These are phyloP conservation scores for Westerdykella sp. DNA, from an alignment of 2,329 filamentous ascomycete species.

Conservation along the genomic window DNA sequence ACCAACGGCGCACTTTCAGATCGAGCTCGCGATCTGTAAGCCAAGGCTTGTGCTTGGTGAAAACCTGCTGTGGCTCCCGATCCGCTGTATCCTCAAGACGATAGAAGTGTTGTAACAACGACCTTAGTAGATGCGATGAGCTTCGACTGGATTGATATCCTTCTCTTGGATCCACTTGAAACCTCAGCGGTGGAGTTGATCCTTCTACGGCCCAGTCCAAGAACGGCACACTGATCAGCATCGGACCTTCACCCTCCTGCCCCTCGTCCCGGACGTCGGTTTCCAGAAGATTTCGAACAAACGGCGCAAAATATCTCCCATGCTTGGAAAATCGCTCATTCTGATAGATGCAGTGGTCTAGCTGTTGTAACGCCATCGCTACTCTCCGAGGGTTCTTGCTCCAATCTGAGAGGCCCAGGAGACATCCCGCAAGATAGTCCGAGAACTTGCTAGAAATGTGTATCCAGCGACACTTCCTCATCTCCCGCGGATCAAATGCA, in stretches of 20 bases:
- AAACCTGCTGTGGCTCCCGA: slow-evolving; percentile 38
- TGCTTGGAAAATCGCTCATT: slow-evolving; percentile 42
- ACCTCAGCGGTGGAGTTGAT: slow-evolving; percentile 34
- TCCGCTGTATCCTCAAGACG: slow-evolving; percentile 40
- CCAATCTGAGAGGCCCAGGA: slow-evolving; percentile 30
- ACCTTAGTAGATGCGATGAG: slow-evolving; percentile 37
- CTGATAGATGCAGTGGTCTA: slow-evolving; percentile 35
- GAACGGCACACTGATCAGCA: slow-evolving; percentile 40
- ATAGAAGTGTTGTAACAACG: slow-evolving; percentile 40
- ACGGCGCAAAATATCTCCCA: slow-evolving; percentile 40
- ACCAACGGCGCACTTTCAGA: slow-evolving; percentile 40
- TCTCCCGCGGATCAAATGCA: slow-evolving; percentile 20
- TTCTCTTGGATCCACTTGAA: slow-evolving; percentile 39
- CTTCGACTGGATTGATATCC: slow-evolving; percentile 36
- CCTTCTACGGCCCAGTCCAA: slow-evolving; percentile 40
- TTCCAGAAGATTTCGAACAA: slow-evolving; percentile 30
- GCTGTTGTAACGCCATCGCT: slow-evolving; percentile 20
- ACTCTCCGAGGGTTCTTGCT: slow-evolving; percentile 12
- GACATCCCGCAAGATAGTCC: slow-evolving; percentile 33
- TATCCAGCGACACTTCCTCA: slow-evolving; percentile 38
- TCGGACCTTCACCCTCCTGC: slow-evolving; percentile 18
- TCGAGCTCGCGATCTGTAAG: slow-evolving; percentile 38
- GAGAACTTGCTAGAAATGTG: slow-evolving; percentile 41
- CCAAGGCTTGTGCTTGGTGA: slow-evolving; percentile 41
- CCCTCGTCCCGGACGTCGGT: slow-evolving; percentile 2